Evolutionary conservation across 257 asterid species (phyloP).

Genomic region (Solanum sitiens): DNA sequence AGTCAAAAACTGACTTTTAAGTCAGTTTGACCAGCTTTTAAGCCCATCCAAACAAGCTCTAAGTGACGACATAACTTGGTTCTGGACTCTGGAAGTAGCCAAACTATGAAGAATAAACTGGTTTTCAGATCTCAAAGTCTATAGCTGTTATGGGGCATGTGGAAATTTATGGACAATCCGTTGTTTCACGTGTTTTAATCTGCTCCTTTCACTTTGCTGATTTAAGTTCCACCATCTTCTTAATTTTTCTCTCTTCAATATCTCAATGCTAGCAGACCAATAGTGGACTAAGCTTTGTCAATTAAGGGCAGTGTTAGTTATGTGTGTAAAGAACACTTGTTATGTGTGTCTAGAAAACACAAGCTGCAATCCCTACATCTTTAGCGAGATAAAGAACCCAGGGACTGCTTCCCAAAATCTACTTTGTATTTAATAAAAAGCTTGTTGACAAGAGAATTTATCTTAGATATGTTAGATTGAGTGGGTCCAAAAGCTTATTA

Average conservation of each 20-base stretch:
- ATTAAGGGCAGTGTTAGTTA: background rate
- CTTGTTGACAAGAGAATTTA: background rate
- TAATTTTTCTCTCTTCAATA: background rate
- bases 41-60: too few relatives aligned
- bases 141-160: background rate
- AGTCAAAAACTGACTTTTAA: too few relatives aligned
- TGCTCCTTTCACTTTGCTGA: background rate
- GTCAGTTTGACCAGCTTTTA: too few relatives aligned
- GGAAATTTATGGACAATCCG: background rate
- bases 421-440: background rate
- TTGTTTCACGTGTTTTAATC: background rate
- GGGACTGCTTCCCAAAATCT: background rate
- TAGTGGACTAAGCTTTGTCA: background rate
- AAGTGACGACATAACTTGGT: background rate
- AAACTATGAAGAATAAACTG: background rate
- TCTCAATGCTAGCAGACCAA: background rate
- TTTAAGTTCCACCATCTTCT: background rate
- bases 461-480: background rate
- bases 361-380: background rate
- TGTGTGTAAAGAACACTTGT: background rate
- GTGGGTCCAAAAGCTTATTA: background rate
- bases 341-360: background rate
- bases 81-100: background rate
- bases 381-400: background rate
- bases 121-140: background rate